phyloP scores from a whole-genome alignment of 2,329 filamentous ascomycete genomes.

The Fusarium proliferatum region DNA sequence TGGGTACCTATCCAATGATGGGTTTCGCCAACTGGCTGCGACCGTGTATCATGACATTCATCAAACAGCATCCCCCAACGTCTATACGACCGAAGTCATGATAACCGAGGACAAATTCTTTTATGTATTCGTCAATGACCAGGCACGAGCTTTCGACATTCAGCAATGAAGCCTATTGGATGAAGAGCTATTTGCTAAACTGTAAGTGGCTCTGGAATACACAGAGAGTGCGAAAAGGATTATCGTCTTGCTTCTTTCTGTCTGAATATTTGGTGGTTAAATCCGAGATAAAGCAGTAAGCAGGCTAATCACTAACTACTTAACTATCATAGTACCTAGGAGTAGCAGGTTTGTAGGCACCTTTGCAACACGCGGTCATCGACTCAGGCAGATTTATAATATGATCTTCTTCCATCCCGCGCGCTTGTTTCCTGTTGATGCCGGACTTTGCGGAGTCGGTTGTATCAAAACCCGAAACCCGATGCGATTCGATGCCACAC shows the following conservation, averaged over 20 bases:
- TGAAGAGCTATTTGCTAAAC: background rate
- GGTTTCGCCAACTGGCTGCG: background rate
- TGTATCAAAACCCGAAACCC: conserved; percentile 13
- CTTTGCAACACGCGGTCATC: background rate
- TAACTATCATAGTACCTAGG: background rate
- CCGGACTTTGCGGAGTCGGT: conserved; percentile 33
- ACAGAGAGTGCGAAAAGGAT: background rate
- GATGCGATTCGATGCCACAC: conserved; percentile 13
- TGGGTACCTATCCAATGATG: background rate
- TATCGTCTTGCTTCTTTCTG: background rate
- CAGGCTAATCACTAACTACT: background rate
- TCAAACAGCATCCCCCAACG: background rate
- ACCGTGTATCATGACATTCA: background rate
- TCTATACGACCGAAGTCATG: background rate
- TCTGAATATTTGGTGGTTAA: background rate
- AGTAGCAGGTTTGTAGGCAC: background rate
- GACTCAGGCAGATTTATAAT: conserved; percentile 14
- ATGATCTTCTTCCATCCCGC: conserved; percentile 1
- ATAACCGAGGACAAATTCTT: background rate
- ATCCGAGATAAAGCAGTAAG: background rate
- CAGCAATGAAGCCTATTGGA: background rate
- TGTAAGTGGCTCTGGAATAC: background rate
- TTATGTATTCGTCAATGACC: background rate
- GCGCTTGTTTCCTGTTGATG: conserved; percentile 7
- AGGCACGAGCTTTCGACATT: background rate